Evolutionary conservation across 2,329 filamentous ascomycete species (phyloP).

Genomic region (Podosphaera leucotricha): DNA sequence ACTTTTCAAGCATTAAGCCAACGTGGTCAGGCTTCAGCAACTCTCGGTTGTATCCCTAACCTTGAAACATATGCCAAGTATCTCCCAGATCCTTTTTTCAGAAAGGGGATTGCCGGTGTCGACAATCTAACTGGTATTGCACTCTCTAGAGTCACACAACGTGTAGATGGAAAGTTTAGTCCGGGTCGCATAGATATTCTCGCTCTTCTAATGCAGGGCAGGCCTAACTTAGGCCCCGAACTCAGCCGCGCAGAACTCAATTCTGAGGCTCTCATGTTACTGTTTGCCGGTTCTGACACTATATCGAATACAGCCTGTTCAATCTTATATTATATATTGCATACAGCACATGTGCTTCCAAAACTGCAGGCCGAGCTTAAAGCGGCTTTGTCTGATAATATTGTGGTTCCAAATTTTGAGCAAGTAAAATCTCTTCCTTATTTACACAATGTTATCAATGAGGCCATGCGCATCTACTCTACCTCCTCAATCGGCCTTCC

Average conservation of each 20-base stretch:
- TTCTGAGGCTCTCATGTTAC: constrained; percentile 69
- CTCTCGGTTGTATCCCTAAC: constrained; percentile 48
- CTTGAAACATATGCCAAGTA: constrained; percentile 63
- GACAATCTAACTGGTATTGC: constrained; percentile 71
- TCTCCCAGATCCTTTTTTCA: constrained; percentile 65
- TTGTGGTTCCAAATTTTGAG: constrained; percentile 45
- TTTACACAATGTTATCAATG: constrained; percentile 51
- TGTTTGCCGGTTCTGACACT: constrained; percentile 60
- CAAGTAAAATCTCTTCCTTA: constrained; percentile 56
- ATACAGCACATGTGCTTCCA: constrained; percentile 42
- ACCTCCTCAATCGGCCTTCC: constrained; percentile 74
- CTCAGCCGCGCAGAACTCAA: constrained; percentile 62
- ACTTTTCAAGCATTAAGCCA: constrained; percentile 79
- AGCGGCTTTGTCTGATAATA: constrained; percentile 32
- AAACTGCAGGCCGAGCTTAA: constrained; percentile 63
- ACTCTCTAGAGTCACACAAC: constrained; percentile 52
- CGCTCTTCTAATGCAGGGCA: constrained; percentile 62
- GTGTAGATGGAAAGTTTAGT: constrained; percentile 45
- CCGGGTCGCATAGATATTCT: constrained; percentile 57
- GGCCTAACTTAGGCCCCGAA: constrained; percentile 53
- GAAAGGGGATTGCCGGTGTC: constrained; percentile 47
- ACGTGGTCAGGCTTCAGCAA: constrained; percentile 62
- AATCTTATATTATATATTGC: constrained; percentile 51
- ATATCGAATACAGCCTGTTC: constrained; percentile 65
- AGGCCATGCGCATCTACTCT: constrained; percentile 67